A percentile compares a stretch with the other conserved stretches of the same genome.
Conservation (phyloP, 2,329 filamentous ascomycete genomes). For the Zasmidium citrigriseum region DNA sequence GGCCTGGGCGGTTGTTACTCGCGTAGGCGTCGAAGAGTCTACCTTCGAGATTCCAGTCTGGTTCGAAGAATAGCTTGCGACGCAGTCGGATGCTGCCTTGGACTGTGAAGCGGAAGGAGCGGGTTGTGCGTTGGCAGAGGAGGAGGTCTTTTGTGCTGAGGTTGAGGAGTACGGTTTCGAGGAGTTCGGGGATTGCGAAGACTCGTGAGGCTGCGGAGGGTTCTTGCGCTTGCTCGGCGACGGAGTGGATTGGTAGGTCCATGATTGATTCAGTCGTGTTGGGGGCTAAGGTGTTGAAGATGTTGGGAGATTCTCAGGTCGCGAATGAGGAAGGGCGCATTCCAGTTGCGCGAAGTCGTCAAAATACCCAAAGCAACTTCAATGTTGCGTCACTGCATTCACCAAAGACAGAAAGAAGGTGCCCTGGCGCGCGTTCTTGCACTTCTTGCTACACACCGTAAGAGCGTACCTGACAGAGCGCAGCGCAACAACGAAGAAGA, state of each 20-base stretch:
- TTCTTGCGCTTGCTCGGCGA: neutral
- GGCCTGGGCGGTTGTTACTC: constrained; percentile 22
- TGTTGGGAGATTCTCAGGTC: neutral
- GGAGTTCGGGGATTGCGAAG: constrained; percentile 40
- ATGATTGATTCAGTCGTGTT: neutral
- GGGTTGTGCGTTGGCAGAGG: constrained; percentile 34
- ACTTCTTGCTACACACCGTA: no score
- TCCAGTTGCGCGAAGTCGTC: neutral
- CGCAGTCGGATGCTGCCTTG: constrained; percentile 31
- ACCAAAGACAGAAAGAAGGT: no score
- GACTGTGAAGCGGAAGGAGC: constrained; percentile 31
- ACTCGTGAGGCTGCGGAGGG: constrained; percentile 20
- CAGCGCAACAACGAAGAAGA: no score
- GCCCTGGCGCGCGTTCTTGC: no score
- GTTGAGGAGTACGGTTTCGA: constrained; percentile 39
- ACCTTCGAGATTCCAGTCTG: constrained; percentile 34
- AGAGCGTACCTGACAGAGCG: no score
- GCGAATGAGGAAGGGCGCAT: neutral
- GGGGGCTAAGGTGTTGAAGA: neutral
- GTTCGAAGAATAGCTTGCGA: constrained; percentile 36
- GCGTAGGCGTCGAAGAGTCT: constrained; percentile 25
- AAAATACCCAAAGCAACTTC: neutral
- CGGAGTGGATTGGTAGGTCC: neutral
- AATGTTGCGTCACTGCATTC: neutral
- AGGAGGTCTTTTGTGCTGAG: constrained; percentile 36